phyloP scores from a whole-genome alignment of 2,329 filamentous ascomycete species.

The Trichocomaceae sp. region DNA sequence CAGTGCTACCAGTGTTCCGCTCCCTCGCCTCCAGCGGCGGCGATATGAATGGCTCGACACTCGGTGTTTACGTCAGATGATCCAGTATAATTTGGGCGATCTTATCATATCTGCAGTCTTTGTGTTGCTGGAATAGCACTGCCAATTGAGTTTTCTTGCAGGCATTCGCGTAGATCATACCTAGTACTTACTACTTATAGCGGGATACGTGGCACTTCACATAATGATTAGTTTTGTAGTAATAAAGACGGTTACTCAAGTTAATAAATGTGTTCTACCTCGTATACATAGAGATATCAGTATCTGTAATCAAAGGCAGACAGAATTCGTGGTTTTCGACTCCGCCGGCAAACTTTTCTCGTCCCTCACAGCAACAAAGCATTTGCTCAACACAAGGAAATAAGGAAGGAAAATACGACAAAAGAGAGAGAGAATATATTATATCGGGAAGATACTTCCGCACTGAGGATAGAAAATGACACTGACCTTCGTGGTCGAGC shows the following conservation, averaged over 20 bases:
- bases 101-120: too few relatives aligned
- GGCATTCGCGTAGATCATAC: too few relatives aligned
- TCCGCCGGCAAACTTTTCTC: slow-evolving; percentile 7
- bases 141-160: too few relatives aligned
- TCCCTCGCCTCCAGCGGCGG: neutral
- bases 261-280: too few relatives aligned
- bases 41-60: neutral
- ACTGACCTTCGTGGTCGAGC: slow-evolving; percentile 89
- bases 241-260: too few relatives aligned
- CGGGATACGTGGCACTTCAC: too few relatives aligned
- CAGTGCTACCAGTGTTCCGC: neutral
- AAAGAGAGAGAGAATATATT: neutral
- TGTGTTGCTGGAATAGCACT: too few relatives aligned
- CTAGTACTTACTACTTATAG: too few relatives aligned
- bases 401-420: neutral
- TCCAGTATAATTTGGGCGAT: neutral
- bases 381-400: neutral
- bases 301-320: neutral
- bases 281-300: neutral
- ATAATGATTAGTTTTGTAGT: too few relatives aligned
- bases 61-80: slow-evolving; percentile 5
- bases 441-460: neutral
- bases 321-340: slow-evolving; percentile 1
- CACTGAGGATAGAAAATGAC: slow-evolving; percentile 15
- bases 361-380: neutral